Base-by-base conservation (phyloP, 1,139 yeast species). In the Yamadazyma atlantica region DNA sequence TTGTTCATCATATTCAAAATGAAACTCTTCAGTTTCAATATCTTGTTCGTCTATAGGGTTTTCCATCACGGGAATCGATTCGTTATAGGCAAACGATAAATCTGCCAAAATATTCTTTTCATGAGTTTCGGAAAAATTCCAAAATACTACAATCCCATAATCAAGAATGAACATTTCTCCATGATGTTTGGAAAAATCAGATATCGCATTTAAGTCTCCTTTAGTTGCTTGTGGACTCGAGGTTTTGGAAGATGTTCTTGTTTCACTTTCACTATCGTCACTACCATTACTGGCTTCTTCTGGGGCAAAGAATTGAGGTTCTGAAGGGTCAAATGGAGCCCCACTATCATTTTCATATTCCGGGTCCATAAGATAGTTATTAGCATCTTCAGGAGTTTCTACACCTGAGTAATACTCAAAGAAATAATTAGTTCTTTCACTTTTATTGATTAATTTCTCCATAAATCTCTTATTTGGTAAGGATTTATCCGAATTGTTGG, bases 81-180 rank as follows among this genome's bases (percentile, higher is more conserved):
- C 60, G 35, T 63, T 72, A 36, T 39, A 41, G 33, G 75, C 90
- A 66, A 90, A 88, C 13, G 92, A 85, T 48, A 92, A 70, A 57
- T 92, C 98, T 0, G 97, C 97, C 41, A 92, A 72, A 12, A 92
- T 80, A 51, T 90, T 92, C 65, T 90, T 89, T 55, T 92, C 98
- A 54, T 92, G 97, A 9, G 79, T 72, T 55, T 89, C 97, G 2
- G 94, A 82, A 50, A 92, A 89, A 57, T 92, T 92, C 98, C 98
- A 92, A 55, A 92, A 90, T 12, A 92, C 97, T 14, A 92, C 88
- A 16, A 92, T 95, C 12, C 98, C 98, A 55, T 92, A 92, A 39
- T 81, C 82, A 57, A 92, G 82, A 5, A 92, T 78, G 54, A 92
- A 92, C 73, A 92, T 75, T 54, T 92, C 97, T 0, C 96, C 97